Evolutionary conservation across 176 grass and related monocot species (phyloP).

Genomic region (Sorghum bicolor): Sorghum_bicolor_NCBIv3 NC_012878.2:7468001-7468500

Average conservation of each 20-base stretch:
- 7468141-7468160: no score
- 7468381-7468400: conserved; percentile 60
- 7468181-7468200: background rate
- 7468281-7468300: conserved; percentile 15
- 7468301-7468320: conserved; percentile 48
- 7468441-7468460: conserved; percentile 75
- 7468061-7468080: background rate
- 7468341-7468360: conserved; percentile 98
- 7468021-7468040: conserved; percentile 7
- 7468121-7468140: conserved; percentile 10
- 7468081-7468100: background rate
- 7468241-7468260: background rate
- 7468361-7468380: conserved; percentile 80
- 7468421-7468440: conserved; percentile 46
- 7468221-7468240: background rate
- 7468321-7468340: conserved; percentile 94
- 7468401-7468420: conserved; percentile 69
- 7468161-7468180: background rate
- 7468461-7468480: conserved; percentile 96
- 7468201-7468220: conserved; percentile 32
- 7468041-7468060: background rate
- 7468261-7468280: conserved; percentile 3
- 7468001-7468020: background rate
- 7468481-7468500: conserved; percentile 93
- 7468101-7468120: background rate